These are phyloP conservation scores for Amauroascus niger DNA, from an alignment of 2,329 filamentous ascomycete species.

Conservation along the genomic window DNA sequence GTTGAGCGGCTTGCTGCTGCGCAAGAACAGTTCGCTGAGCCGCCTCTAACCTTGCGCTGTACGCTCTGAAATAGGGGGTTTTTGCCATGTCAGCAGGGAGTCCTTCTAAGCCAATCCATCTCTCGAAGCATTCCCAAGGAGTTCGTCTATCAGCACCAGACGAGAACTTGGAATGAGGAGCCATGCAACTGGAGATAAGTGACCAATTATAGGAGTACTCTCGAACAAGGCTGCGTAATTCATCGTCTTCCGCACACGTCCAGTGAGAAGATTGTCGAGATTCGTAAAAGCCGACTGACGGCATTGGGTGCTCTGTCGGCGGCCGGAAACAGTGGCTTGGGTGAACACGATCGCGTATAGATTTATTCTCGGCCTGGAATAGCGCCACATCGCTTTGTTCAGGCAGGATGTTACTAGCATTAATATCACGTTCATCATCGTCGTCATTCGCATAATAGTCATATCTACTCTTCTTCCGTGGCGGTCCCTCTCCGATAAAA, in stretches of 20 bases:
- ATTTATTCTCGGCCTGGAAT: slow-evolving; percentile 81
- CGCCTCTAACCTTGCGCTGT: slow-evolving; percentile 53
- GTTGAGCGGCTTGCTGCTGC: slow-evolving; percentile 44
- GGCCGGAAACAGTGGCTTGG: slow-evolving; percentile 87
- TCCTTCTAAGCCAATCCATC: slow-evolving; percentile 87
- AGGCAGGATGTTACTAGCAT: slow-evolving; percentile 44
- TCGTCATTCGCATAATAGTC: slow-evolving; percentile 60
- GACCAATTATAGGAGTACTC: slow-evolving; percentile 98
- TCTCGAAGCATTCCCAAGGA: slow-evolving; percentile 97
- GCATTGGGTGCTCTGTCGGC: slow-evolving; percentile 85
- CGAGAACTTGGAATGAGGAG: slow-evolving; percentile 63
- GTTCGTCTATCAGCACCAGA: slow-evolving; percentile 83
- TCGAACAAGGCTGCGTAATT: slow-evolving; percentile 71
- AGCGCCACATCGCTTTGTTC: slow-evolving; percentile 70
- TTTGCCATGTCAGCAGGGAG: slow-evolving; percentile 88
- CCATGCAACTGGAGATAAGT: slow-evolving; percentile 72
- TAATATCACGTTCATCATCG: slow-evolving; percentile 48
- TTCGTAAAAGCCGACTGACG: slow-evolving; percentile 82
- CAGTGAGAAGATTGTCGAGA: slow-evolving; percentile 79
- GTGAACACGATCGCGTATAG: slow-evolving; percentile 79
- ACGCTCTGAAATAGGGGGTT: slow-evolving; percentile 84
- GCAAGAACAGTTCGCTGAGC: slow-evolving; percentile 51
- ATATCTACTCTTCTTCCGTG: slow-evolving; percentile 71
- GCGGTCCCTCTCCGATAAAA: slow-evolving; percentile 55
- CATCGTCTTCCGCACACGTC: slow-evolving; percentile 83